phyloP scores from a whole-genome alignment of 2,329 filamentous ascomycete species.

The Ophiostoma novo-ulmi region DNA sequence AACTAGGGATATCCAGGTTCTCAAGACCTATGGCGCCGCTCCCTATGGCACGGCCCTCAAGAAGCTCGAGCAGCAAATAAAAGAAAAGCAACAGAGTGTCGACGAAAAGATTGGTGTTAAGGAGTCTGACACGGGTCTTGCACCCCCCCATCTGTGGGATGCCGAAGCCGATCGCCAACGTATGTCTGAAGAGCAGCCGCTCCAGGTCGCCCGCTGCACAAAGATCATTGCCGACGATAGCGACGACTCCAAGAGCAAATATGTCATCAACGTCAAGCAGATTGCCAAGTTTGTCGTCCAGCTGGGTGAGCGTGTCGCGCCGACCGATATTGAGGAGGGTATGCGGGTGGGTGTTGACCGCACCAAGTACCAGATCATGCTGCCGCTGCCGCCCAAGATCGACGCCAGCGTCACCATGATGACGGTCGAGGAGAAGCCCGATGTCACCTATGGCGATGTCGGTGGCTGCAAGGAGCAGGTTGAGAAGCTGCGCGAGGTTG shows the following conservation, averaged over 20 bases:
- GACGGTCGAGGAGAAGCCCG: constrained; percentile 99
- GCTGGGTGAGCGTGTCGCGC: constrained; percentile 90
- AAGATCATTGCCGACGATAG: constrained; percentile 98
- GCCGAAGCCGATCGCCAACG: constrained; percentile 95
- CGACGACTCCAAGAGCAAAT: constrained; percentile 97
- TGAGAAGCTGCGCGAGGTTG: constrained; percentile 96
- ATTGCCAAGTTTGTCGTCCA: constrained; percentile 99
- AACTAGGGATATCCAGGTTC: constrained; percentile 90
- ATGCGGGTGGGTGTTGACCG: constrained; percentile 98
- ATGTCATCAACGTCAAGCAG: constrained; percentile 99
- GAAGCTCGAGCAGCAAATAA: constrained; percentile 98
- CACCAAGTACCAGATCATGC: constrained; percentile 98
- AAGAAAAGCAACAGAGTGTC: constrained; percentile 95
- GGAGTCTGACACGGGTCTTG: constrained; percentile 97
- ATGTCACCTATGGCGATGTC: constrained; percentile 97
- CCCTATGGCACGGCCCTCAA: constrained; percentile 91
- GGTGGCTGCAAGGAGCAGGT: constrained; percentile 99
- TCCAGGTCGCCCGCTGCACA: constrained; percentile 95
- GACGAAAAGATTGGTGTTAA: constrained; percentile 97
- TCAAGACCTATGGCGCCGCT: constrained; percentile 97
- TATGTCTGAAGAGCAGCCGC: constrained; percentile 96
- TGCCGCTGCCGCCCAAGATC: constrained; percentile 95
- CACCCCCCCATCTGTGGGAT: constrained; percentile 98
- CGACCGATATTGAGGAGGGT: constrained; percentile 98
- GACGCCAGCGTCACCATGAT: constrained; percentile 99